Evolutionary conservation across 257 asterid species (phyloP).

Genomic region (Gentiana macrophylla): DNA sequence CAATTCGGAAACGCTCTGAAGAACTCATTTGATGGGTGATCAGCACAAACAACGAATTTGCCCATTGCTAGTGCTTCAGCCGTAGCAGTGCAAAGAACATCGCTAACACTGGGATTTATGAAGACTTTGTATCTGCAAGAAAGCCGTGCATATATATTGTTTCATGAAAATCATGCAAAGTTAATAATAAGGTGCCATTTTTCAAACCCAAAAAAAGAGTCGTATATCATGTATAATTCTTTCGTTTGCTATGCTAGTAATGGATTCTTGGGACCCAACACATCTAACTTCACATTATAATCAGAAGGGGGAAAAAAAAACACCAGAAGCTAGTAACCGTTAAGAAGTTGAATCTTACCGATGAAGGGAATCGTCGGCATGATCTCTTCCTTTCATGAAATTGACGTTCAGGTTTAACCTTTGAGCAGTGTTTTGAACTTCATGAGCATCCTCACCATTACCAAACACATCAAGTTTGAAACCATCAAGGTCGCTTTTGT

Average conservation of each 20-base stretch:
- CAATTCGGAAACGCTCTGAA: slow-evolving; percentile 92
- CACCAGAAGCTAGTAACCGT: neutral
- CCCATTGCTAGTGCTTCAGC: slow-evolving; percentile 99
- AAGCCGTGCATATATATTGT: no score
- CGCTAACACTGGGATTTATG: slow-evolving; percentile 94
- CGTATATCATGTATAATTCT: no score
- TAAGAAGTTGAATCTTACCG: slow-evolving; percentile 37
- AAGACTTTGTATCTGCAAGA: slow-evolving; percentile 84
- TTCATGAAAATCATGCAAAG: no score
- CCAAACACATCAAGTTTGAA: slow-evolving; percentile 92
- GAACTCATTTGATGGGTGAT: slow-evolving; percentile 95
- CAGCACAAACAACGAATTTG: slow-evolving; percentile 88
- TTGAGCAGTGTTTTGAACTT: slow-evolving; percentile 80
- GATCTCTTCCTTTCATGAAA: slow-evolving; percentile 97
- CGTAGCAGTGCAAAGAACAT: slow-evolving; percentile 97
- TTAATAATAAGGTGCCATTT: no score
- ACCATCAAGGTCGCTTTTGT: slow-evolving; percentile 65
- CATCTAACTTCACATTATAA: neutral
- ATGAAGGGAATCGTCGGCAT: slow-evolving; percentile 87
- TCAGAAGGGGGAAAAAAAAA: neutral
- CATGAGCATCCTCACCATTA: slow-evolving; percentile 94
- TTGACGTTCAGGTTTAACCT: slow-evolving; percentile 69
- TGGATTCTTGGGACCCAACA: no score
- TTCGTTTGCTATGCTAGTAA: no score
- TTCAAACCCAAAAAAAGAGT: no score